Conservation (phyloP, 371 early-diverging fungal species). For the Synchytrium microbalum region DNA sequence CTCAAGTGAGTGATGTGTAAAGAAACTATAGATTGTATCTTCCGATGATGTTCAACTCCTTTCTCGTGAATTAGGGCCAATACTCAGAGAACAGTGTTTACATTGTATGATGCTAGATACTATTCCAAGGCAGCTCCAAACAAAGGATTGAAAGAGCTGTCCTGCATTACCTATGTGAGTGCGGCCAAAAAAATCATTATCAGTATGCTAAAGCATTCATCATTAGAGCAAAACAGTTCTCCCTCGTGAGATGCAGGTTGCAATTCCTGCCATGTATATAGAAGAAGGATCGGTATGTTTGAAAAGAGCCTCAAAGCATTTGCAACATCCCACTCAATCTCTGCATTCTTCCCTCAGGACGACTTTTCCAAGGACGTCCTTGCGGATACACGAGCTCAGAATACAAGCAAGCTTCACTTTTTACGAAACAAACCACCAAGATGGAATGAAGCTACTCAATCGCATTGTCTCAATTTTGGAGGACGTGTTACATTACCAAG, state of each 20-base stretch:
- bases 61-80: conserved; percentile 29
- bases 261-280: conserved; percentile 30
- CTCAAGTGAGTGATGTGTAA: conserved; percentile 23
- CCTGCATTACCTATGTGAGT: conserved; percentile 36
- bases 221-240: conserved; percentile 40
- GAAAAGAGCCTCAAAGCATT: background rate
- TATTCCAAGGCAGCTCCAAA: conserved; percentile 28
- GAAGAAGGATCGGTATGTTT: conserved; percentile 25
- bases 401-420: conserved; percentile 33
- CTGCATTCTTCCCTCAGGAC: too few species aligned
- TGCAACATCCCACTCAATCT: too few species aligned
- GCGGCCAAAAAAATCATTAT: background rate
- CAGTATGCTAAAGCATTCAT: background rate
- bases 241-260: conserved; percentile 42
- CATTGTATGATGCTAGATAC: conserved; percentile 35
- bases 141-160: conserved; percentile 36
- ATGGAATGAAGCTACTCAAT: conserved; percentile 55
- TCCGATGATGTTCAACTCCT: background rate
- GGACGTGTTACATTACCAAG: conserved; percentile 59
- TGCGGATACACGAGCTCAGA: conserved; percentile 32
- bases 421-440: conserved; percentile 49
- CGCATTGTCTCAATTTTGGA: conserved; percentile 62
- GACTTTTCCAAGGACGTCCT: conserved; percentile 33
- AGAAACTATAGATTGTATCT: background rate
- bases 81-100: conserved; percentile 39